Base-by-base conservation (phyloP, 371 early-diverging fungal genomes). In the Mucor piriformis region DNA sequence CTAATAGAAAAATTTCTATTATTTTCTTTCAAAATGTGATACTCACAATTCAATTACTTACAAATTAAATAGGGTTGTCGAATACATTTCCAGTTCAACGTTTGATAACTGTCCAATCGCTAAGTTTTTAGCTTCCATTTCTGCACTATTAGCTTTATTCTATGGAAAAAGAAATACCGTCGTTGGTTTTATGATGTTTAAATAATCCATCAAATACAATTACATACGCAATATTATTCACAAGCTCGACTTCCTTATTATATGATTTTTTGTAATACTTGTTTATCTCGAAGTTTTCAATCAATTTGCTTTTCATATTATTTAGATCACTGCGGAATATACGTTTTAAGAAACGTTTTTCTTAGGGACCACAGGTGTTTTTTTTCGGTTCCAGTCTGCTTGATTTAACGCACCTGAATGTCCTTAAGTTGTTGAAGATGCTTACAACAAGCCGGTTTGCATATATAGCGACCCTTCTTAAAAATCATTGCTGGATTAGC, bases 171-270 rank as follows among this genome's bases (percentile, higher is more conserved):
- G 43, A 18, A 60, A 33, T 43, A 54, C 48, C 49, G 13, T 54
- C 15, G 16, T 61, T 61, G 49, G 55, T 61, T 62, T 54, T 33
- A 50, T 40, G 23, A 54, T 50, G 23, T 54, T 55, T 55, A n/a
- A 43, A 62, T 62, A 24, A 50, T 61, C 42, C 53, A 63, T 47
- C 29, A 63, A 61, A 34, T 62, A 63, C 63, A 56, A 52, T 63
- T 63, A 63, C 63, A 63, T 63, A 57, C 46, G 57, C 53, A 6
- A 57, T 20, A 52, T 54, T 12, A 38, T 57, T 63, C 12, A 63
- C 48, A 13, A 63, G 25, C 63, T 63, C 3, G 63, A 16, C 32
- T 40, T 63, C 57, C 20, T 57, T 18, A 57, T 57, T 23, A 40
- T 52, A 46, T 29, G 63, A 46, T 33, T 52, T 63, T 24, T 16